These are phyloP conservation scores for Globisporangium okanoganense DNA, from an alignment of 352 stramenopile genomes.

Conservation along the genomic window DNA sequence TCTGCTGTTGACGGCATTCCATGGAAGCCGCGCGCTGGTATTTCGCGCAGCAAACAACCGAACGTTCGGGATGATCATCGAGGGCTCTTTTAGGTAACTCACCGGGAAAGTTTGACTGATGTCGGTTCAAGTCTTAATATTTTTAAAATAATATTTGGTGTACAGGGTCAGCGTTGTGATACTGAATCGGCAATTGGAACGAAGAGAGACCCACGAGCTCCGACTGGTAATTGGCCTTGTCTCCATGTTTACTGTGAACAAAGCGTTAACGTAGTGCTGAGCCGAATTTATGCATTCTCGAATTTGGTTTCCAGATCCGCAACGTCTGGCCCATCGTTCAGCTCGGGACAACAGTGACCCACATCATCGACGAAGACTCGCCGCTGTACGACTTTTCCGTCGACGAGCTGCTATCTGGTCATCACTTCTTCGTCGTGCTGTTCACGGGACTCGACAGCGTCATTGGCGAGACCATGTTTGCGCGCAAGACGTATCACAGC, in stretches of 20 bases:
- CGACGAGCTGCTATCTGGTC: constrained; percentile 41
- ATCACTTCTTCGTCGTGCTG: constrained; percentile 52
- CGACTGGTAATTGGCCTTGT: constrained; percentile 22
- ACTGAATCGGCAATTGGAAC: constrained; percentile 36
- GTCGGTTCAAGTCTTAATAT: no score
- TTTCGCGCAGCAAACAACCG: constrained; percentile 61
- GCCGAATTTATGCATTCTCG: neutral
- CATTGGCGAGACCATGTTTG: constrained; percentile 59
- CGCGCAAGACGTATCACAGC: constrained; percentile 52
- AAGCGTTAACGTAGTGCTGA: neutral
- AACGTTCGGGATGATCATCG: constrained; percentile 43
- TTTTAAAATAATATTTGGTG: no score
- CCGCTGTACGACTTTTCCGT: constrained; percentile 39
- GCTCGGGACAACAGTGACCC: constrained; percentile 45
- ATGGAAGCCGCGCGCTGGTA: constrained; percentile 47
- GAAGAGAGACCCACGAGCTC: constrained; percentile 49
- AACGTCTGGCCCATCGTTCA: constrained; percentile 66
- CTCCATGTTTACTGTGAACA: neutral
- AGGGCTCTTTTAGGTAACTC: constrained; percentile 57
- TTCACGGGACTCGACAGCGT: constrained; percentile 51
- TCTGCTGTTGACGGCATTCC: constrained; percentile 42
- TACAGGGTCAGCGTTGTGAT: constrained; percentile 48
- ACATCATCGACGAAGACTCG: constrained; percentile 56
- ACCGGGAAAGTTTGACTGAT: no score
- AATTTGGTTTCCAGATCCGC: constrained; percentile 23